Evolutionary conservation across 108 stramenopile genomes (phyloP), one percentile per base, ranked within the genome.

Genomic region (Ochromonas danica): DNA sequence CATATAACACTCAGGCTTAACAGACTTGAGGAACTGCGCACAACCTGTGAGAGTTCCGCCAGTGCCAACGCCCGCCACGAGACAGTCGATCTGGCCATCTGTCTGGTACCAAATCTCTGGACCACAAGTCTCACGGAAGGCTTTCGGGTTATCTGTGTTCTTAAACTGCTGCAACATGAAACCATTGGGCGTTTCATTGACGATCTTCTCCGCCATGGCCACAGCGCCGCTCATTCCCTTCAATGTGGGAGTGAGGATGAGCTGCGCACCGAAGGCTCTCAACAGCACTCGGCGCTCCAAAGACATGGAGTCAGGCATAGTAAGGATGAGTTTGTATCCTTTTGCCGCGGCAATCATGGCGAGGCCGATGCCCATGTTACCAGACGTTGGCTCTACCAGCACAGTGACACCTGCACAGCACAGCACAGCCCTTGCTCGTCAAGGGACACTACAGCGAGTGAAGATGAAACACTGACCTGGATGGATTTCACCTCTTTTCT

Each of bases 121-220:
- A 40, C 90, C 91, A 2, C 90, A 91, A 30, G 91, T 91, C 75
- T 90, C 91, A 10, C 40, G 80, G 80, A 93, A 92, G 61, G 89
- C 83, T 82, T 92, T 92, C 2, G 91, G 93, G 87, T 96, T 96
- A 78, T 93, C 94, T 0, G 91, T 91, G 83, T 94, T 94, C 82
- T 94, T 91, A 83, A 94, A 96, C 85, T 96, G 95, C 82, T 94
- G 92, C 38, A 92, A 88, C 77, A 92, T 85, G 60, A 85, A 90
- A 33, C 88, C 88, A 75, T 82, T 80, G 0, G 70, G 45, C 0
- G 91, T 70, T 0, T 81, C 61, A 2, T 79, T 78, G 30, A 83
- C 88, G 80, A 91, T 89, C 38, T 87, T 85, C 83, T 91, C 90
- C 1, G 89, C 90, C 82, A 88, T 91, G 67, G 71, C 79, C 40